phyloP scores from a whole-genome alignment of 148 eudicot genomes.

The Spergularia bocconei region DNA sequence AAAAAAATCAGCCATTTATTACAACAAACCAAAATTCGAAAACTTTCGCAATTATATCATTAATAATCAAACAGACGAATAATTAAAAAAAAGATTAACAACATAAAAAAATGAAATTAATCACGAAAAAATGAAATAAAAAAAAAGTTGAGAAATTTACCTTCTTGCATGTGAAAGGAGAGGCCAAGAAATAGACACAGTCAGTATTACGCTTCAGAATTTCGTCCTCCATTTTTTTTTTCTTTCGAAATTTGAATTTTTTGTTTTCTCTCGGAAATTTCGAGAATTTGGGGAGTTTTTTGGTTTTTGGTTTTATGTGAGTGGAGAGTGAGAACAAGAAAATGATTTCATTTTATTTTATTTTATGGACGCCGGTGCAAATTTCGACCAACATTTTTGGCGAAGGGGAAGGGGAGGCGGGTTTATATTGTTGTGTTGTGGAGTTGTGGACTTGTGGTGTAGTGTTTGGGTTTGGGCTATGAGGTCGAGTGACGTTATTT shows the following conservation, averaged over 20 bases:
- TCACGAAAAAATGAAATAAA: not conserved
- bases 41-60: too few relatives aligned
- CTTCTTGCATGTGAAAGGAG: constrained; percentile 85
- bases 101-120: not conserved
- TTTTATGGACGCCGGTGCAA: too few relatives aligned
- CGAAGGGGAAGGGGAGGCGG: too few relatives aligned
- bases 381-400: too few relatives aligned
- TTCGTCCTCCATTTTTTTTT: constrained; percentile 29
- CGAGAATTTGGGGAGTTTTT: not conserved
- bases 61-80: constrained; percentile 1
- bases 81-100: not conserved
- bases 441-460: too few relatives aligned
- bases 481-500: too few relatives aligned
- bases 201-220: constrained; percentile 54
- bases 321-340: not conserved
- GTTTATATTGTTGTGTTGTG: too few relatives aligned
- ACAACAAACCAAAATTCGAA: not conserved
- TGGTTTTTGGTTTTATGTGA: not conserved
- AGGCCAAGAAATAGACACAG: constrained; percentile 67
- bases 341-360: not conserved
- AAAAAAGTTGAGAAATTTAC: constrained; percentile 16
- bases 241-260: not conserved
- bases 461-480: too few relatives aligned
- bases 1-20: not conserved
- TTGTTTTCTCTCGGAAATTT: not conserved